Evolutionary conservation across 179 eudicot species (phyloP), one percentile per base, ranked within the genome.

Genomic region (Camellia oleifera): DNA sequence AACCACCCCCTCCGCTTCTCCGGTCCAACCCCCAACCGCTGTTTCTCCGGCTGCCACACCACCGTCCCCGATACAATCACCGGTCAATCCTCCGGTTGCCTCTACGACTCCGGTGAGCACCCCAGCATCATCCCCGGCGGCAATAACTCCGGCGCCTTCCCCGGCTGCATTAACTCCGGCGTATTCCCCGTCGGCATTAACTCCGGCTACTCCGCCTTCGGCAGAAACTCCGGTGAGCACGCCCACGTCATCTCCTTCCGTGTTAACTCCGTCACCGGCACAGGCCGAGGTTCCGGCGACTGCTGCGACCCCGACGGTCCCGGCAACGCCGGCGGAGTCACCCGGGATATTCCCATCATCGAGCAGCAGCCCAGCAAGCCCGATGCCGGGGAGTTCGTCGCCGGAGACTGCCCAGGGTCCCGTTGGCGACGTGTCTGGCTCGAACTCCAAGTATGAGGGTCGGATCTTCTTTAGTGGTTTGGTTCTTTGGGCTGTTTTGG

Each of bases 351-450:
- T 83, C 58, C 88, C 84, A 9, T 69, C 83, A 3, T 73, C 68
- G 26, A 26, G 26, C 42, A 20, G 82, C 40, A 82, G 80, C 79
- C 76, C 81, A 45, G 76, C 86, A 2, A 74, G 72, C 9, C 76
- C 78, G 53, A 0, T 64, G 45, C 71, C 81, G 58, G 78, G 69
- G 74, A 60, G 78, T 74, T 65, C 44, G 5, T 75, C 85, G 0
- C 85, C 88, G 69, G 88, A 80, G 57, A 71, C 57, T 14, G 67
- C 88, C 2, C 79, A 65, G 56, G 84, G 86, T 65, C 80, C 82
- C 4, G 60, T 58, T 7, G 79, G 69, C 5, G 88, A 86, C 58
- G 74, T 64, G 23, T 81, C 86, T 23, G 75, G 81, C 57, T 76
- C 85, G 42, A 62, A 53, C 14, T 60, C 83, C 1, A 70, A 23